Evolutionary conservation across 805 yeast genomes (phyloP).

Genomic region (Saccharomycopsis javanensis): DNA sequence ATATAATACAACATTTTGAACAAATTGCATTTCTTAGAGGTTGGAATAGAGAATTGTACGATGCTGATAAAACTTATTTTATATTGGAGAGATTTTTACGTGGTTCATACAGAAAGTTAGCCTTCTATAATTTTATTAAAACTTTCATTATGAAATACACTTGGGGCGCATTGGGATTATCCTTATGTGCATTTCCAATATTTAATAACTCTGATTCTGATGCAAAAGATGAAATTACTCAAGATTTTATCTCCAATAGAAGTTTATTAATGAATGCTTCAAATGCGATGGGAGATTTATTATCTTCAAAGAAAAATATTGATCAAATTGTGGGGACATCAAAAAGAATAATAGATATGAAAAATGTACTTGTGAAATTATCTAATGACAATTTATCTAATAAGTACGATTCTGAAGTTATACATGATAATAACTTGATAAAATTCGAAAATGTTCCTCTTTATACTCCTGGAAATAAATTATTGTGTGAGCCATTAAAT

Average conservation of each 20-base stretch:
- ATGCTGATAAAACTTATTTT: constrained; percentile 71
- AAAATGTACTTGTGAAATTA: constrained; percentile 43
- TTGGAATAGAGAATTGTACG: constrained; percentile 66
- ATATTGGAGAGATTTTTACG: constrained; percentile 69
- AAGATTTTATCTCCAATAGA: constrained; percentile 69
- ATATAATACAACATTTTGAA: constrained; percentile 68
- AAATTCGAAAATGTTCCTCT: constrained; percentile 71
- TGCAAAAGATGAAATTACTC: constrained; percentile 17
- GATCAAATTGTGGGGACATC: constrained; percentile 81
- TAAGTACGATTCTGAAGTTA: constrained; percentile 20
- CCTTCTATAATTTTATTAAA: constrained; percentile 76
- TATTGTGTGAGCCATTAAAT: constrained; percentile 52
- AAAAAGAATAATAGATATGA: constrained; percentile 59
- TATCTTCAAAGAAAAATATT: constrained; percentile 73
- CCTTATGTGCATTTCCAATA: constrained; percentile 81
- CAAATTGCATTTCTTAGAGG: constrained; percentile 84
- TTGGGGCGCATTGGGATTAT: constrained; percentile 93
- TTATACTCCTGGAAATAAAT: constrained; percentile 75
- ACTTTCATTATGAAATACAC: constrained; percentile 83
- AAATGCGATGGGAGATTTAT: constrained; percentile 78
- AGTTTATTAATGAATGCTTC: constrained; percentile 76
- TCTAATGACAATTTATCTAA: constrained; percentile 17
- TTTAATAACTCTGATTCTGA: constrained; percentile 43
- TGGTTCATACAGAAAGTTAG: constrained; percentile 63
- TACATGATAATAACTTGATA: constrained; percentile 48